Base-by-base conservation (phyloP, 2,329 filamentous ascomycete species). In the Fusarium palustre region DNA sequence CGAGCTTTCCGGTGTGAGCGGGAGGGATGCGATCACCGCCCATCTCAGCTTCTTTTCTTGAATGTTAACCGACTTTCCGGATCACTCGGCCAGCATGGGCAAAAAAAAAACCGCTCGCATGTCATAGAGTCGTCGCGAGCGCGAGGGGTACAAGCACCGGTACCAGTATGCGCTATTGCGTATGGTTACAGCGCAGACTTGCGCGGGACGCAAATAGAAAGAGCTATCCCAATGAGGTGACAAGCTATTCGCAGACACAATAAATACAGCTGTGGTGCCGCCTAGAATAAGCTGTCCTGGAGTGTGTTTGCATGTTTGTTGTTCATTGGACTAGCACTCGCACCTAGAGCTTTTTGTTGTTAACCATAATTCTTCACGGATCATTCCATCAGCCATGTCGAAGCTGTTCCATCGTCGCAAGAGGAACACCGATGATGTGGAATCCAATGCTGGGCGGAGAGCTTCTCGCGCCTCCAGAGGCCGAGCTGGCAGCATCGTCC, bases 371-470 rank as follows among this genome's bases (percentile, higher is more conserved):
- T 24, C 24, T 22, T 30, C 16, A 18, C n/a, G 38, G 12, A 3
- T 43, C 42, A 15, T 18, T 59, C 24, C 12, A 24, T 11, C 34
- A 33, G 34, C n/a, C 36, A 65, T 68, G 65, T 49, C 60, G 25
- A 66, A 50, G 10, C 36, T 68, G 5, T 66, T 68, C 38, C 66
- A 50, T 10, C 65, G 65, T 39, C 60, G 49, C 36, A 68, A 68
- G 49, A 66, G 25, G 31, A 59, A 53, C n/a, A 34, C 47, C 4
- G 55, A 46, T 16, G 66, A 68, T 20, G 16, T 66, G 22, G 66
- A 68, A 39, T 39, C 66, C 25, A 68, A 64, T 11, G 42, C 47
- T 15, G 60, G 38, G 3, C 25, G 65, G 8, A 20, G 64, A 18
- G 59, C 59, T 15, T 67, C 64, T 20, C 64, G 65, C 13, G 58